Conservation (phyloP, 768 basidiomycete species). For the Termitomyces sp. region DNA sequence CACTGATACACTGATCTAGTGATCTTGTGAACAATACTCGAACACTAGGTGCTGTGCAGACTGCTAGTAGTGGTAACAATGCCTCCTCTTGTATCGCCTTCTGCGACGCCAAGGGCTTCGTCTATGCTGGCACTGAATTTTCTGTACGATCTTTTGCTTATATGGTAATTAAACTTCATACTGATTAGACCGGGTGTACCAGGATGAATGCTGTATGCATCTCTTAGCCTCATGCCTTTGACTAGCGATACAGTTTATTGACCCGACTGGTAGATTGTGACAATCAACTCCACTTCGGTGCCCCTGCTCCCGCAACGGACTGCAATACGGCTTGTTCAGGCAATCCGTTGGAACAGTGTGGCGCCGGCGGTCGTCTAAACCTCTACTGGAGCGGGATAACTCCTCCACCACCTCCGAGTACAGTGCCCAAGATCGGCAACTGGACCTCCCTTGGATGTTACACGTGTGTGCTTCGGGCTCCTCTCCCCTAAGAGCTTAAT, state of each 20-base stretch:
- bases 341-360: slow-evolving; percentile 54
- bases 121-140: slow-evolving; percentile 72
- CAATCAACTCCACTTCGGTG: slow-evolving; percentile 44
- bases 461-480: slow-evolving; percentile 38
- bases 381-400: slow-evolving; percentile 59
- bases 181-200: slow-evolving; percentile 10
- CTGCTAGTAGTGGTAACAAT: slow-evolving; percentile 55
- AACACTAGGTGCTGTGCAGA: slow-evolving; percentile 49
- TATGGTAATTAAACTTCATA: background rate
- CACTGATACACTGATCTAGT: slow-evolving; percentile 26
- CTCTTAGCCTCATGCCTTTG: slow-evolving; percentile 9
- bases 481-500: slow-evolving; percentile 11
- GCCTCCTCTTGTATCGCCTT: slow-evolving; percentile 47
- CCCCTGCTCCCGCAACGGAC: slow-evolving; percentile 42
- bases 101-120: slow-evolving; percentile 42
- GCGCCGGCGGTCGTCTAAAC: slow-evolving; percentile 55
- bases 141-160: slow-evolving; percentile 19
- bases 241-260: background rate
- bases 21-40: slow-evolving; percentile 52
- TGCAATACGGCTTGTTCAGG: slow-evolving; percentile 65
- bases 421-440: slow-evolving; percentile 50
- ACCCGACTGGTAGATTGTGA: slow-evolving; percentile 52
- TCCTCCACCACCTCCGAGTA: slow-evolving; percentile 54
- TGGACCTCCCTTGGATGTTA: slow-evolving; percentile 78
- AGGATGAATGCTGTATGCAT: slow-evolving; percentile 53